Evolutionary conservation across 1,284 basidiomycete genomes (phyloP), one percentile per base, ranked within the genome.

Genomic region (Porogramme epimiltina): DNA sequence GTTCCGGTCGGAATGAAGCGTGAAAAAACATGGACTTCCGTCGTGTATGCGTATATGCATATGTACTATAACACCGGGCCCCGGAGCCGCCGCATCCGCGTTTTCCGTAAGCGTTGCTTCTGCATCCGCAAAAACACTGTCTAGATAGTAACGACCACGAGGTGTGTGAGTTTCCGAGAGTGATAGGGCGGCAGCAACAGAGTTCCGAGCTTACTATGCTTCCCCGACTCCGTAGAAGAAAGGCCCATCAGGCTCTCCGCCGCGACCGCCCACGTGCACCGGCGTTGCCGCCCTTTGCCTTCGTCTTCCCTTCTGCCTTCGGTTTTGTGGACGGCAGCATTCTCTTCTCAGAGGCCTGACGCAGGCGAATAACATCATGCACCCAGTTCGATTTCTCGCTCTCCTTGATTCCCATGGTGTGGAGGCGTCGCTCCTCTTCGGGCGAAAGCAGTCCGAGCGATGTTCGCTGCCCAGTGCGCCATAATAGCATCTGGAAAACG

Each of bases 401-500:
- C 48, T 83, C 70, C 54, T 70, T 66, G 42, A 70, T 57, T 13
- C 80, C 85, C 33, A 77, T 60, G 15, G 71, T 65, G 60, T 82
- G 81, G 23, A 91, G 63, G 45, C 65, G 66, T 53, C 71, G 64
- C 67, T 91, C 88, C 52, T 86, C 82, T 22, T 72, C 71, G 0
- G 67, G 62, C 1, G 78, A 66, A 16, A 85, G 73, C 10, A 87
- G 67, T 2, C 73, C 70, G 4, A 73, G 42, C 0, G 75, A 74
- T 1, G 63, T 74, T 19, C 88, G 84, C 31, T 77, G 67, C 2
- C 83, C 85, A 15, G 70, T 70, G 16, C 85, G 79, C 85, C 87
- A 89, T 15, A 89, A 68, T 6, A 88, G 70, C 16, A 91, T 72
- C 62, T 91, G 88, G 38, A 84, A 72, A 34, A 87, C 73, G 2